Evolutionary conservation across 352 stramenopile species (phyloP).

Genomic region (Phytophthora sp.): DNA sequence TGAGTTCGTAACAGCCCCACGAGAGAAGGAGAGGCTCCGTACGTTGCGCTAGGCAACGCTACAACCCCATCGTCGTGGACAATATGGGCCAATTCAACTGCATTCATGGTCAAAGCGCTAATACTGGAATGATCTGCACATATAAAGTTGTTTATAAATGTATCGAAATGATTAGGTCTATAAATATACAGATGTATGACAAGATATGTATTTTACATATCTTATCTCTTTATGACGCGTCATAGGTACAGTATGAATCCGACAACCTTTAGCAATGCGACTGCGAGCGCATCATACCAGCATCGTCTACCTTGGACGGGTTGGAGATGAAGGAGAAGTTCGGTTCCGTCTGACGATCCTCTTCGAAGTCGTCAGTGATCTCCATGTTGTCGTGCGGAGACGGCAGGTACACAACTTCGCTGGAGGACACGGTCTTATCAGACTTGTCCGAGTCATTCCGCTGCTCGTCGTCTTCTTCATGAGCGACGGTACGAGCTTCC

Average conservation of each 20-base stretch:
- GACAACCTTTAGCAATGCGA: slow-evolving; percentile 31
- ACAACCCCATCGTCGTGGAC: slow-evolving; percentile 64
- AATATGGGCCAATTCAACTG: slow-evolving; percentile 16
- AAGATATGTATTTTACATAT: no score
- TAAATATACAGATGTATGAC: no score
- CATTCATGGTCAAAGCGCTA: slow-evolving; percentile 32
- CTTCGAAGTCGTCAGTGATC: slow-evolving; percentile 24
- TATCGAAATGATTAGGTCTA: slow-evolving; percentile 20
- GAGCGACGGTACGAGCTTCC: slow-evolving; percentile 13
- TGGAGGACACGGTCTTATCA: slow-evolving; percentile 22
- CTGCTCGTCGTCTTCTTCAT: slow-evolving; percentile 7
- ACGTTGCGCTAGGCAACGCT: slow-evolving; percentile 32
- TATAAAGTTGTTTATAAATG: not conserved
- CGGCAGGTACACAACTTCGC: slow-evolving; percentile 21
- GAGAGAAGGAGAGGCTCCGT: slow-evolving; percentile 12
- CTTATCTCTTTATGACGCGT: slow-evolving; percentile 6
- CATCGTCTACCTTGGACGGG: slow-evolving; percentile 22
- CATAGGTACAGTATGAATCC: not conserved
- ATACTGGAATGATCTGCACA: not conserved
- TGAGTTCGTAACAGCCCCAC: slow-evolving; percentile 32
- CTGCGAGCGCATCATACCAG: slow-evolving; percentile 27
- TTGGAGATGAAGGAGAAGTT: slow-evolving; percentile 50
- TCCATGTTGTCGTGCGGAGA: slow-evolving; percentile 27
- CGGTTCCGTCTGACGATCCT: slow-evolving; percentile 35
- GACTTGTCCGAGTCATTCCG: slow-evolving; percentile 9